Base-by-base conservation (phyloP, 202 grass and related monocot genomes). In the Hordeum pubiflorum region DNA sequence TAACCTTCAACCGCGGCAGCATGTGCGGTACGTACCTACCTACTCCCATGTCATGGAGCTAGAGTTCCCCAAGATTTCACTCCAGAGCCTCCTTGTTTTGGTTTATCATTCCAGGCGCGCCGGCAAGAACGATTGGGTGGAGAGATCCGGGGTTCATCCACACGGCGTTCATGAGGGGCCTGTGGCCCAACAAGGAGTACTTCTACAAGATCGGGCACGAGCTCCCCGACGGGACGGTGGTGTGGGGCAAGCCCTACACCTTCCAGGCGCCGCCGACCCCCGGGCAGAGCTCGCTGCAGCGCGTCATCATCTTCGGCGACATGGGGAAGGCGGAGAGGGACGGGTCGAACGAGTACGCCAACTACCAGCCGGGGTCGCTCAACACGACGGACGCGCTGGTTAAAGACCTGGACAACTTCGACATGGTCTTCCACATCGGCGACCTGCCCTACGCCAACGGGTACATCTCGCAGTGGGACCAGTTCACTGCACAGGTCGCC, bases 61-160 rank as follows among this genome's bases (percentile, higher is more conserved):
- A 26, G 24, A 26, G 1, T 26, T 26, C 24, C 24, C 24, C 24
- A 26, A 26, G 24, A 26, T 26, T 26, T 26, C 24, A 26, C 24
- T 26, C 24, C 24, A 26, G 24, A 26, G 24, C 24, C 24, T 26
- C 24, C 34, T 37, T 37, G 34, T 37, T 37, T 37, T 37, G 34
- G 34, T 44, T 37, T 32, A 32, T 32, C 31, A 3, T 6, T 26
- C 61, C 77, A 93, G 91, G 89, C 62, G 77, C 86, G 14, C 93
- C 93, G 33, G 93, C 93, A 15, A 91, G 91, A 18, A 89, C 93
- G 2, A 67, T 87, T 64, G 94, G 94, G 18, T 97, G 94, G 94
- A 90, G 94, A 34, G 86, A 91, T 38, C 94, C 94, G 7, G 94
- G 94, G 1, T 97, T 93, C 58, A 97, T 93, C 81, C 94, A 97